Percentiles rank a stretch among this genome's conserved stretches.
Conservation (phyloP, 2,329 filamentous ascomycete genomes). For the Colletotrichum sublineola region DNA sequence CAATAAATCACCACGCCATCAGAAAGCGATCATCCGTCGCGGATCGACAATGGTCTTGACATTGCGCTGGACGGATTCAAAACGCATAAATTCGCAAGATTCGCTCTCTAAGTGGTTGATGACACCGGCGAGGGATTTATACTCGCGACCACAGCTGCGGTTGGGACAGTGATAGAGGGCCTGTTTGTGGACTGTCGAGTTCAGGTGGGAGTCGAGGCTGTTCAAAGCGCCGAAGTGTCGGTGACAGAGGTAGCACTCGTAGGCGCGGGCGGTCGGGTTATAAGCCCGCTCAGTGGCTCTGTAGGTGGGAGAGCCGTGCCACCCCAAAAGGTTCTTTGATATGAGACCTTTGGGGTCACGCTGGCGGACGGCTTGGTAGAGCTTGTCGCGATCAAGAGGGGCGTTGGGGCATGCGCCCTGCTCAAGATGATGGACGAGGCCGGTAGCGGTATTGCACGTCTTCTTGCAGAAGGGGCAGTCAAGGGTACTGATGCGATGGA, state of each 20-base stretch:
- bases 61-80: slow-evolving; percentile 51
- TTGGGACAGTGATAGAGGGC: slow-evolving; percentile 58
- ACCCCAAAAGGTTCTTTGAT: slow-evolving; percentile 65
- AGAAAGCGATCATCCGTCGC: slow-evolving; percentile 19
- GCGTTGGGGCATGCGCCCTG: slow-evolving; percentile 63
- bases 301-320: slow-evolving; percentile 53
- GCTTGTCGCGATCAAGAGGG: slow-evolving; percentile 60
- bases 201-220: slow-evolving; percentile 65
- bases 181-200: slow-evolving; percentile 61
- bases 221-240: slow-evolving; percentile 53
- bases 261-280: slow-evolving; percentile 57
- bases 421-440: slow-evolving; percentile 69
- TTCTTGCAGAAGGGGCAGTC: slow-evolving; percentile 68
- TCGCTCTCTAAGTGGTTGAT: slow-evolving; percentile 62
- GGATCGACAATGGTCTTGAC: slow-evolving; percentile 26
- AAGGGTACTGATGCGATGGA: slow-evolving; percentile 60
- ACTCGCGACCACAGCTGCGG: slow-evolving; percentile 51
- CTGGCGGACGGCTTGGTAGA: slow-evolving; percentile 60
- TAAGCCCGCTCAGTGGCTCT: slow-evolving; percentile 57
- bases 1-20: neutral
- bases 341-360: slow-evolving; percentile 63
- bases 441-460: slow-evolving; percentile 63
- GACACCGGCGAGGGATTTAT: slow-evolving; percentile 54
- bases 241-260: slow-evolving; percentile 68
- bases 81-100: slow-evolving; percentile 54